A percentile compares a stretch with the other conserved stretches of the same genome.
phyloP scores from a whole-genome alignment of 2,329 filamentous ascomycete genomes.

The Fusarium sp. region DNA sequence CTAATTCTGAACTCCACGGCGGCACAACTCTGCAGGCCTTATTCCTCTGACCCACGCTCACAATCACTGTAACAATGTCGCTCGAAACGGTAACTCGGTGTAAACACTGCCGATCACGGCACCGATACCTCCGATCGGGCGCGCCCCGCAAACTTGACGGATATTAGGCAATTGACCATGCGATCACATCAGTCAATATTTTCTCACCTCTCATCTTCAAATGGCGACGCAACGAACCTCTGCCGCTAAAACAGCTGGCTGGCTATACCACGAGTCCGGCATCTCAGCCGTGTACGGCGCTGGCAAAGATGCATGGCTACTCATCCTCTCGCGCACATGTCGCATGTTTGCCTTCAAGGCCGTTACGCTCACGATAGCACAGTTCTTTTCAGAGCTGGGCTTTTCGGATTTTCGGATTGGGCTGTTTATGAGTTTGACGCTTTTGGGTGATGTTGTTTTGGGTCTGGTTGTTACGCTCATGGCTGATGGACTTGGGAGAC shows the following conservation, averaged over 20 bases:
- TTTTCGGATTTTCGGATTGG: conserved; percentile 70
- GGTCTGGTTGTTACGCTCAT: conserved; percentile 67
- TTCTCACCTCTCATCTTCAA: neutral
- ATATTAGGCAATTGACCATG: neutral
- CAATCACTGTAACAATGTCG: conserved; percentile 1
- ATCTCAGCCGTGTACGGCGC: conserved; percentile 59
- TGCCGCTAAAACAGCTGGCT: conserved; percentile 30
- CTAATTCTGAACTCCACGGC: neutral
- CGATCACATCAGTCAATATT: conserved; percentile 6
- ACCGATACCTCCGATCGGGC: conserved; percentile 32
- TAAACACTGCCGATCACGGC: conserved; percentile 28
- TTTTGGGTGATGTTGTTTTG: conserved; percentile 70
- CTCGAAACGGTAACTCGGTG: conserved; percentile 27
- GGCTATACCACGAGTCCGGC: conserved; percentile 61
- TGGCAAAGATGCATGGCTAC: conserved; percentile 52
- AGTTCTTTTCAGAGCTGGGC: conserved; percentile 67
- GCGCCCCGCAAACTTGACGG: conserved; percentile 28
- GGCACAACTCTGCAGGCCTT: too few species aligned
- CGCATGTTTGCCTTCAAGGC: conserved; percentile 75
- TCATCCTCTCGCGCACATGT: conserved; percentile 53
- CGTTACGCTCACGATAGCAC: conserved; percentile 69
- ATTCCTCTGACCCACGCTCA: neutral
- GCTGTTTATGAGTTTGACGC: conserved; percentile 73
- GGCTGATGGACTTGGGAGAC: conserved; percentile 68
- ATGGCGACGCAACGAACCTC: conserved; percentile 26